phyloP scores from a whole-genome alignment of 768 basidiomycete species.

The Pulveroboletus sp. region DNA sequence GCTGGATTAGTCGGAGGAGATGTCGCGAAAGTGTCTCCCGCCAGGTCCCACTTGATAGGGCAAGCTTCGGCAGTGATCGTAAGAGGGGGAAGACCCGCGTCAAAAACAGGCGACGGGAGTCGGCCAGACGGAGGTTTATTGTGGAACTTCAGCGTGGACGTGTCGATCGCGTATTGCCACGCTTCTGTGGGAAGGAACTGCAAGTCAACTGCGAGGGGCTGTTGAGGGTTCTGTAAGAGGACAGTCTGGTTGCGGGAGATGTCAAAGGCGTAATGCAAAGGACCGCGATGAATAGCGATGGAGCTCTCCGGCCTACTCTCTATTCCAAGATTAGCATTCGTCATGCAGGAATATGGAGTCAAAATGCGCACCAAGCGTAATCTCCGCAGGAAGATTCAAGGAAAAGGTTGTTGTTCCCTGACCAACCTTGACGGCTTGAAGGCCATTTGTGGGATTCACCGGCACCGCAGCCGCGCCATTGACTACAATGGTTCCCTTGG shows the following conservation, averaged over 20 bases:
- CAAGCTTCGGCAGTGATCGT: not conserved
- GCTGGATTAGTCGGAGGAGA: constrained; percentile 42
- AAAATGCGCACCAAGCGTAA: not conserved
- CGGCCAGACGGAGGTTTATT: constrained; percentile 31
- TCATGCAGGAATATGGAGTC: not conserved
- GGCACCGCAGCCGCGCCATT: not conserved
- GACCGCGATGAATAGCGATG: not conserved
- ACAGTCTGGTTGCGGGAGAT: not conserved
- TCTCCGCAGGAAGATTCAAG: not conserved
- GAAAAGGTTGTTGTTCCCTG: not conserved
- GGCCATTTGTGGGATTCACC: not conserved
- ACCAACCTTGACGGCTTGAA: not conserved
- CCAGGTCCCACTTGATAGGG: not conserved
- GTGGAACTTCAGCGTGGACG: constrained; percentile 37
- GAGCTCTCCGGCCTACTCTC: not conserved
- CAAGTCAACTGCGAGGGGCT: constrained; percentile 38
- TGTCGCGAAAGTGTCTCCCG: constrained; percentile 2
- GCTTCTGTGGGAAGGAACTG: constrained; percentile 2
- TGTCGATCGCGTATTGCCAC: constrained; percentile 3
- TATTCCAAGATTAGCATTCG: not conserved
- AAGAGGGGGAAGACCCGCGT: not conserved
- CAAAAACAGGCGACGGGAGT: constrained; percentile 1
- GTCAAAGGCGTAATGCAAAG: constrained; percentile 1
- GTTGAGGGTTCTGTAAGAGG: not conserved
- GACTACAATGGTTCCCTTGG: not conserved